Evolutionary conservation across 331 rosid genomes (phyloP).

Genomic region (Pyracantha coccinea): DNA sequence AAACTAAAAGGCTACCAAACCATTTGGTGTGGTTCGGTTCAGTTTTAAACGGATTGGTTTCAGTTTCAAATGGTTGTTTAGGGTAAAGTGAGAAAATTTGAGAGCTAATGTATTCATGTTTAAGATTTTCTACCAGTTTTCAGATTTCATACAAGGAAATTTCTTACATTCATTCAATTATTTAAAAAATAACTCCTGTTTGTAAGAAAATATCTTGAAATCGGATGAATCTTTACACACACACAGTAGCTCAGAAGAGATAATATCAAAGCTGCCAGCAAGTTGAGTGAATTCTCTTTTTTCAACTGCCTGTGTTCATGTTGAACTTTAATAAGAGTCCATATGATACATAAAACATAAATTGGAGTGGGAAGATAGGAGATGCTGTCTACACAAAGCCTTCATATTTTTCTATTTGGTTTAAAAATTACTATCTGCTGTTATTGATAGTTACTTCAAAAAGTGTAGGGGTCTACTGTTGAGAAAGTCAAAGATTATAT

Average conservation of each 20-base stretch:
- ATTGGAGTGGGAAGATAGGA: not conserved
- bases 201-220: not conserved
- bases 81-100: not conserved
- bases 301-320: not conserved
- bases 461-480: not conserved
- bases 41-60: too few species aligned
- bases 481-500: too few species aligned
- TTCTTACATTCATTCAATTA: too few species aligned
- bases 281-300: not conserved
- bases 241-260: not conserved
- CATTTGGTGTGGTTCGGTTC: too few species aligned
- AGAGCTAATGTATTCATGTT: not conserved
- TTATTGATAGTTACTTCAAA: not conserved
- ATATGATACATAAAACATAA: not conserved
- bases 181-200: not conserved
- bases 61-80: not conserved
- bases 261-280: not conserved
- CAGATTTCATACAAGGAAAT: too few species aligned
- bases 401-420: not conserved
- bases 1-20: too few species aligned
- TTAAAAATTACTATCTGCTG: not conserved
- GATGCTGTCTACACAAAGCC: not conserved
- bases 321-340: not conserved
- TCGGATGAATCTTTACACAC: not conserved
- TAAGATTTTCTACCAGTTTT: not conserved